Percentiles rank a stretch among this genome's conserved stretches.
Conservation (phyloP, 768 basidiomycete species). For the Phallus indusiatus region DNA sequence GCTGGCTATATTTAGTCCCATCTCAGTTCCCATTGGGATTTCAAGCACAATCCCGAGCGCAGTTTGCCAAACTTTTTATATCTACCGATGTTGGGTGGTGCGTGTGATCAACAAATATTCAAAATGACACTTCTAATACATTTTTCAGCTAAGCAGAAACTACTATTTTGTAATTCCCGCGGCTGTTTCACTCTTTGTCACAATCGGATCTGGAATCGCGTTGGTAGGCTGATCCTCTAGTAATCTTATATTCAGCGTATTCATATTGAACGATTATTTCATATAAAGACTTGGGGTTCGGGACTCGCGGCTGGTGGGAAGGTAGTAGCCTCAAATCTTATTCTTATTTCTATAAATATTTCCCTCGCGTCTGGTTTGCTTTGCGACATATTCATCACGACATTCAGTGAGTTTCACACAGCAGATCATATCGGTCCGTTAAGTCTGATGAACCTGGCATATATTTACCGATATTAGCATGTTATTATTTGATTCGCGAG, state of each 20-base stretch:
- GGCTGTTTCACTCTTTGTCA: background rate
- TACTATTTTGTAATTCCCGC: background rate
- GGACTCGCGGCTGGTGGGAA: background rate
- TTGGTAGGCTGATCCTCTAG: background rate
- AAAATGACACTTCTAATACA: background rate
- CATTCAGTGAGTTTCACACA: background rate
- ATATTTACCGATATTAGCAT: background rate
- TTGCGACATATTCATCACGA: conserved; percentile 1
- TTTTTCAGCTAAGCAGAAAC: background rate
- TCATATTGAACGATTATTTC: background rate
- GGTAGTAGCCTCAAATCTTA: background rate
- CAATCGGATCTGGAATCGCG: background rate
- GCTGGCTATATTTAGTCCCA: background rate
- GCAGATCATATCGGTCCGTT: background rate
- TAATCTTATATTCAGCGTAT: background rate
- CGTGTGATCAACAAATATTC: background rate
- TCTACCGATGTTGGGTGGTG: conserved; percentile 1
- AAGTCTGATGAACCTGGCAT: background rate
- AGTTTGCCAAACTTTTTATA: conserved; percentile 2
- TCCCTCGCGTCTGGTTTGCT: background rate
- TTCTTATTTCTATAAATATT: background rate
- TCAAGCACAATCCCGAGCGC: background rate
- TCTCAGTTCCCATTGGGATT: background rate
- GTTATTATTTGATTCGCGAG: background rate
- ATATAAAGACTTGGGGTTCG: background rate